Evolutionary conservation across 2,329 filamentous ascomycete genomes (phyloP), one percentile per base, ranked within the genome.

Genomic region (Stenocarpella maydis): DNA sequence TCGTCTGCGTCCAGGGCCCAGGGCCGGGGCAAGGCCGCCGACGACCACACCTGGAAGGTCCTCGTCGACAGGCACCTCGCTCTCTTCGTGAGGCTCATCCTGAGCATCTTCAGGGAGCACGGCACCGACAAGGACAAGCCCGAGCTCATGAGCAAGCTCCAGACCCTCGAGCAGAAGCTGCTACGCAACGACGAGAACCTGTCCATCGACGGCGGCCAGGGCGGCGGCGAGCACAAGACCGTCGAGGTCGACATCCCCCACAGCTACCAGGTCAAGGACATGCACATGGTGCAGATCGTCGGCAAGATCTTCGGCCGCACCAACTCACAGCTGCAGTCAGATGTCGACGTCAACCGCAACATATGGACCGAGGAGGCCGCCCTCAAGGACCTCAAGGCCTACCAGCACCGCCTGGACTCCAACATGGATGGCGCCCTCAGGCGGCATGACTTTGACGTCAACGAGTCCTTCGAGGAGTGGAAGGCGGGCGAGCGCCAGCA

Each of bases 11-110:
- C 94, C 54, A 97, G 97, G 79, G 95, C 97, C 71, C 87, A 97
- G 76, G 79, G 93, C 75, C 74, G 93, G 78, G 88, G 91, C 65
- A 92, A 92, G 79, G 81, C 88, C 0, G 86, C 90, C 0, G 92
- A 92, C 55, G 95, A 98, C 79, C 94, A 97, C 78, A 88, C 89
- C 65, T 98, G 94, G 92, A 97, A 96, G 82, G 84, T 92, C 69
- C 89, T 98, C 81, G 94, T 97, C 21, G 96, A 99, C 80, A 90
- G 95, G 67, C 96, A 99, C 80, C 91, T 98, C 68, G 96, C 96
- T 61, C 87, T 99, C 71, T 99, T 99, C 78, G 91, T 99, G 73
- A 90, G 96, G 60, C 86, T 99, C 61, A 89, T 97, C 75, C 91
- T 90, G 74, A 89, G 90, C 73, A 93, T 94, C 24, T 82, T 98